These are phyloP conservation scores for Colletotrichum trifolii DNA, from an alignment of 2,329 filamentous ascomycete genomes.

Conservation along the genomic window DNA sequence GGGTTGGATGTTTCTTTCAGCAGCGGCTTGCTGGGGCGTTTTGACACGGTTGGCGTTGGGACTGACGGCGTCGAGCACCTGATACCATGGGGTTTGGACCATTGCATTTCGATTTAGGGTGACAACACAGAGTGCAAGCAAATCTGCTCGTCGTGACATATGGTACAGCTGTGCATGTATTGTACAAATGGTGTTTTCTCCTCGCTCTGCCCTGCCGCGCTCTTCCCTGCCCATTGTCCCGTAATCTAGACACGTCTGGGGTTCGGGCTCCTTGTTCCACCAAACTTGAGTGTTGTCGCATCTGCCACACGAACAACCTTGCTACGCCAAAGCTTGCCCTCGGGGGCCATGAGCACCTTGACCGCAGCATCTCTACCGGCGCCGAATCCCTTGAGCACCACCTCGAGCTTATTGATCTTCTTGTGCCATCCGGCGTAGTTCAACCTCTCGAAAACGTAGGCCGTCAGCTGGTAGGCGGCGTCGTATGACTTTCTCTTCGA, in stretches of 20 bases:
- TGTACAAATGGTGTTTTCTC: slow-evolving; percentile 44
- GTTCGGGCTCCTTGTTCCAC: slow-evolving; percentile 87
- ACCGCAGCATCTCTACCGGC: slow-evolving; percentile 86
- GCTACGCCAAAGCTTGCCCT: slow-evolving; percentile 79
- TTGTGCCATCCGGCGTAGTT: slow-evolving; percentile 82
- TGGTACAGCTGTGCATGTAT: slow-evolving; percentile 49
- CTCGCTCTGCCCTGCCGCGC: background rate
- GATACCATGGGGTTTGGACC: slow-evolving; percentile 35
- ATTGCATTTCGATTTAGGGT: slow-evolving; percentile 17
- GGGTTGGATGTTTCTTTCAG: background rate
- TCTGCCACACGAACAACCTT: slow-evolving; percentile 86
- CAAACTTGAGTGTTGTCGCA: slow-evolving; percentile 92
- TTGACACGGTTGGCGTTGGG: slow-evolving; percentile 9
- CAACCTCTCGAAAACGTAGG: slow-evolving; percentile 85
- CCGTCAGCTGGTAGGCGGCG: slow-evolving; percentile 88
- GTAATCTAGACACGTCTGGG: slow-evolving; percentile 76
- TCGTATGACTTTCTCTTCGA: slow-evolving; percentile 85
- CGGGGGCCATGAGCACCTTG: slow-evolving; percentile 88
- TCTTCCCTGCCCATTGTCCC: background rate
- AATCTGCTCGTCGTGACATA: slow-evolving; percentile 41
- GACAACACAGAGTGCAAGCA: slow-evolving; percentile 26
- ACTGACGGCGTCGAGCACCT: slow-evolving; percentile 31
- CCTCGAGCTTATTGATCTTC: slow-evolving; percentile 81
- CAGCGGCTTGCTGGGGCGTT: slow-evolving; percentile 25
- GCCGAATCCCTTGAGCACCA: slow-evolving; percentile 88